Conservation (phyloP, 73 alveolate species). For the Paramecium octaurelia region DNA sequence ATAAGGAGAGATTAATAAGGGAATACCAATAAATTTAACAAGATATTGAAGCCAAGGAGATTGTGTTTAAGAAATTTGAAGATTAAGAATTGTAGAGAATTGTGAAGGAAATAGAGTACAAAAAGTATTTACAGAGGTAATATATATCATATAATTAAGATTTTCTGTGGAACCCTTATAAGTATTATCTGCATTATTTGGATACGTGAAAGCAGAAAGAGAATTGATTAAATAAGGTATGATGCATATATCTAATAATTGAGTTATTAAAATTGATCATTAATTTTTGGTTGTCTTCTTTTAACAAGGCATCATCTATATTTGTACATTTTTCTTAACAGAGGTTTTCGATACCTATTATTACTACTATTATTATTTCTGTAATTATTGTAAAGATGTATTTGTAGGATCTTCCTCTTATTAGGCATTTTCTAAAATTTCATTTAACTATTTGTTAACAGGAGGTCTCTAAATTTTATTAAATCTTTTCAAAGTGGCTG, state of each 20-base stretch:
- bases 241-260: neutral
- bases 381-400: neutral
- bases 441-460: neutral
- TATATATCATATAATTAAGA: neutral
- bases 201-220: conserved; percentile 44
- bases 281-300: neutral
- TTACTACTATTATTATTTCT: neutral
- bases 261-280: neutral
- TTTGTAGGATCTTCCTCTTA: neutral
- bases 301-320: neutral
- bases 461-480: neutral
- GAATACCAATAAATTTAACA: neutral
- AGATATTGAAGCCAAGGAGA: neutral
- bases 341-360: neutral
- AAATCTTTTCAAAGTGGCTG: conserved; percentile 24
- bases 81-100: neutral
- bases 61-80: conserved; percentile 13
- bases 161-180: conserved; percentile 37
- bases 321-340: neutral
- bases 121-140: conserved; percentile 29
- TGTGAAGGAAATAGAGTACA: conserved; percentile 30
- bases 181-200: conserved; percentile 40
- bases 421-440: neutral
- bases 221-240: conserved; percentile 31
- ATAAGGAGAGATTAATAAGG: neutral